Conservation (phyloP, 257 asterid genomes). For the Solanum ossicruentum region DNA sequence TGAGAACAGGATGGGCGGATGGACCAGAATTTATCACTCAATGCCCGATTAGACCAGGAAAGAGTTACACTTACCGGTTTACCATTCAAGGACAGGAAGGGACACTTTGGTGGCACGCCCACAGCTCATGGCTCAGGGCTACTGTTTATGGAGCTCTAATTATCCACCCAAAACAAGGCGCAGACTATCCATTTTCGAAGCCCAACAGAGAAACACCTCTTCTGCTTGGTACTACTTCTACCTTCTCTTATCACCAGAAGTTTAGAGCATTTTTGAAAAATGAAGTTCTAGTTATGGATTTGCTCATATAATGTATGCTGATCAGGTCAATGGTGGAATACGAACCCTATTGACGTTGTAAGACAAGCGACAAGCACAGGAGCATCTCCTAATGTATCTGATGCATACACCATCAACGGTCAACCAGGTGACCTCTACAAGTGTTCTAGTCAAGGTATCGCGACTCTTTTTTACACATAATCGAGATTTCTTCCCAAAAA, state of each 20-base stretch:
- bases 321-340: constrained; percentile 96
- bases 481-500: background rate
- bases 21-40: constrained; percentile 86
- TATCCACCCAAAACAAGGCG: constrained; percentile 58
- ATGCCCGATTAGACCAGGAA: constrained; percentile 77
- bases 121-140: constrained; percentile 92
- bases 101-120: too few species aligned
- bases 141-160: constrained; percentile 75
- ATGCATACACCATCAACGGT: constrained; percentile 81
- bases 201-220: constrained; percentile 56
- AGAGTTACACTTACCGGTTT: constrained; percentile 63
- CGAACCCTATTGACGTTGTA: constrained; percentile 64
- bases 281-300: too few species aligned
- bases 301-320: background rate
- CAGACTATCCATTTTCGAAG: constrained; percentile 61
- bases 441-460: constrained; percentile 44
- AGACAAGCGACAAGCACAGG: constrained; percentile 69
- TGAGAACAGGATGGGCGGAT: constrained; percentile 77
- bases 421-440: constrained; percentile 92
- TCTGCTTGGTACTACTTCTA: constrained; percentile 44
- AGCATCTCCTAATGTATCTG: constrained; percentile 63
- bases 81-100: constrained; percentile 59
- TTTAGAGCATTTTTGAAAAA: too few species aligned
- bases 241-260: background rate
- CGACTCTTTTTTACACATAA: background rate